Base-by-base conservation (phyloP, 2,329 filamentous ascomycete genomes). In the Leptosphaerulina australis region DNA sequence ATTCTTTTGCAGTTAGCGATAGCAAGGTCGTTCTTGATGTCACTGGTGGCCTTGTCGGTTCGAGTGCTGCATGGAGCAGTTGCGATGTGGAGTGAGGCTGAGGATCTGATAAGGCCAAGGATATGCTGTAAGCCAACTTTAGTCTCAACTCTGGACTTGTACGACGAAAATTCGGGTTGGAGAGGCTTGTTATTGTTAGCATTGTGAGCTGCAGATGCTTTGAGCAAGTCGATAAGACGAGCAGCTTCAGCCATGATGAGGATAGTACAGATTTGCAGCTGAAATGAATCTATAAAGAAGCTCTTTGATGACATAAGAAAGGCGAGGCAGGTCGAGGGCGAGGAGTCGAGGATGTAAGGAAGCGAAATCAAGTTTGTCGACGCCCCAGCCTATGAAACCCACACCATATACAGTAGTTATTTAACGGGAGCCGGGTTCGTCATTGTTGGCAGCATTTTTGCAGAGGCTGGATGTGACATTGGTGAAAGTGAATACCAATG, bases 191-290 rank as follows among this genome's bases (percentile, higher is more conserved):
- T 43, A 43, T 50, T n/a, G 43, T 62, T 45, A 61, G 59, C 51
- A 39, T 45, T 60, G 39, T 61, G 52, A 21, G 58, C 55, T 30
- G 58, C 53, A 48, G 63, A 65, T 41, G 57, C 56, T 54, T 57
- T 57, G 29, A 67, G 56, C 57, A 70, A 54, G 33, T 20, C 50
- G 24, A 63, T 55, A 26, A 66, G 56, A 46, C 61, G 58, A 48
- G 45, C 39, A 11, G 53, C 44, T 39, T 69, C 63, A 33, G 55
- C 38, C 64, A 68, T 68, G 28, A 35, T 58, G 51, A 17, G 20
- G 34, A 35, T 34, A 36, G 6, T 31, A 33, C 10, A 25, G 18
- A 40, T 11, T 24, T 18, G 22, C 5, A 5, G 2, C 5, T 10
- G 20, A 36, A 20, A 35, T 22, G 28, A 38, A 34, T 25, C 8